Percentiles rank a stretch among this genome's conserved stretches.
Conservation (phyloP, 2,329 filamentous ascomycete genomes). For the Furcasterigmium sp. region DNA sequence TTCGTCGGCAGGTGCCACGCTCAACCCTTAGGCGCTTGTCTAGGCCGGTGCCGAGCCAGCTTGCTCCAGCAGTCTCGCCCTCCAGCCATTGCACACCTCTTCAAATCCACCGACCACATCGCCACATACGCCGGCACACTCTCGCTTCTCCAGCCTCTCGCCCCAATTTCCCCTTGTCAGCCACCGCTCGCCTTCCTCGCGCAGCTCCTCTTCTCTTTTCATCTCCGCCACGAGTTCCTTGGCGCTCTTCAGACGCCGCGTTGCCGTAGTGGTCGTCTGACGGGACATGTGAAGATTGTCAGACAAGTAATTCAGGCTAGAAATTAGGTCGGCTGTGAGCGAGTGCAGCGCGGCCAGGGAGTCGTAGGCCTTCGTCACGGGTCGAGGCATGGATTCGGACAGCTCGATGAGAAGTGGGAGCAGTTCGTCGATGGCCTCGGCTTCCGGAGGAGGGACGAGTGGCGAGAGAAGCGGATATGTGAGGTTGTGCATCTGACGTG, state of each 20-base stretch:
- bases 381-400: constrained; percentile 61
- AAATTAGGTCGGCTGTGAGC: constrained; percentile 67
- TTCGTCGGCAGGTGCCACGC: too few species aligned
- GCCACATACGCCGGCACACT: constrained; percentile 77
- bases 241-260: constrained; percentile 71
- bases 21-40: too few species aligned
- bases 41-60: constrained; percentile 43
- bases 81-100: constrained; percentile 80
- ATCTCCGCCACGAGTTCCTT: constrained; percentile 84
- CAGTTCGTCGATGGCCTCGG: constrained; percentile 63
- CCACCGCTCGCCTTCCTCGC: constrained; percentile 79
- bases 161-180: constrained; percentile 81
- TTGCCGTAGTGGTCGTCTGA: constrained; percentile 78
- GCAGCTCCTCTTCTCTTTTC: constrained; percentile 72
- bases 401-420: constrained; percentile 62
- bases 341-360: constrained; percentile 65
- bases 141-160: constrained; percentile 65
- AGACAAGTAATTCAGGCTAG: constrained; percentile 78
- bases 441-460: constrained; percentile 55
- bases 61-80: constrained; percentile 66
- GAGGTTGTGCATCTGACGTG: constrained; percentile 68
- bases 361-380: constrained; percentile 55
- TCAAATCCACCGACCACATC: constrained; percentile 93
- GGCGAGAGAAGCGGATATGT: constrained; percentile 68
- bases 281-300: constrained; percentile 93